A percentile compares a stretch with the other conserved stretches of the same genome.
phyloP scores from a whole-genome alignment of 345 rosid genomes.

The Ceriops tagal region DNA sequence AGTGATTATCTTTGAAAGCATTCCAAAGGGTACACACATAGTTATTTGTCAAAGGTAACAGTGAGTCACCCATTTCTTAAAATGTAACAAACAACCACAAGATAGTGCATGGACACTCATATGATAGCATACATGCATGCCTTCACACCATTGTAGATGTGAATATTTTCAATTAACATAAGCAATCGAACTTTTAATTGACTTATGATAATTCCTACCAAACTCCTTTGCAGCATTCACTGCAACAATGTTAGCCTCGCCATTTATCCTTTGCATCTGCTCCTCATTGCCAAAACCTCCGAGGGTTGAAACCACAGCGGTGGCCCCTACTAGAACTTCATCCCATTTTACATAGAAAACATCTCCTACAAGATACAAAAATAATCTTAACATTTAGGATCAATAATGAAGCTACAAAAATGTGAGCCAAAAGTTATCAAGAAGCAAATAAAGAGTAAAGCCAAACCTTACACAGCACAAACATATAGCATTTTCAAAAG shows the following conservation, averaged over 20 bases:
- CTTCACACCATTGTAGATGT: not conserved
- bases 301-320: constrained; percentile 81
- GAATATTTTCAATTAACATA: not conserved
- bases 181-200: not conserved
- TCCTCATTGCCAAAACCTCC: constrained; percentile 94
- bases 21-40: too few relatives aligned
- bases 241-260: constrained; percentile 77
- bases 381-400: not conserved
- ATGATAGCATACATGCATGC: not conserved
- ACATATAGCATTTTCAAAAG: not conserved
- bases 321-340: constrained; percentile 88
- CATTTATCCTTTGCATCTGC: constrained; percentile 85
- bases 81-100: not conserved
- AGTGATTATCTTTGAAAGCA: too few relatives aligned
- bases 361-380: constrained; percentile 52
- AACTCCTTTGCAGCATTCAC: constrained; percentile 80
- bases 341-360: constrained; percentile 92
- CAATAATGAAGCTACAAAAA: not conserved
- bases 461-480: not conserved
- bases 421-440: not conserved
- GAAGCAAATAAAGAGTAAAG: not conserved
- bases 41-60: too few relatives aligned
- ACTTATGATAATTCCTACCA: constrained; percentile 40
- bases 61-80: too few relatives aligned
- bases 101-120: not conserved